A percentile compares a stretch with the other conserved stretches of the same genome.
phyloP scores from a whole-genome alignment of 257 asterid genomes.

The Solanum bulbocastanum region DNA sequence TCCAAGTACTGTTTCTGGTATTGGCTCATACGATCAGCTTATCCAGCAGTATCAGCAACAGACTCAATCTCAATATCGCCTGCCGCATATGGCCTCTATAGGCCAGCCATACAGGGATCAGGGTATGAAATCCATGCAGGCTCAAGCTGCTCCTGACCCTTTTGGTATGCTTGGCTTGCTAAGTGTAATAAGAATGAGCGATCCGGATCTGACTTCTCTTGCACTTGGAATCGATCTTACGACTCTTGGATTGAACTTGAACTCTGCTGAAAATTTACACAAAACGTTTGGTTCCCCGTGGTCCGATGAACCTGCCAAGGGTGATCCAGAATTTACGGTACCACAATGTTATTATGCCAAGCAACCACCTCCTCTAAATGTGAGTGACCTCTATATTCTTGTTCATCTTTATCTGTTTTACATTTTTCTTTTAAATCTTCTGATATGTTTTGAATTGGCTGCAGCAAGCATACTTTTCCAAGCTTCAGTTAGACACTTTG shows the following conservation, averaged over 20 bases:
- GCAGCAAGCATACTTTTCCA: slow-evolving; percentile 87
- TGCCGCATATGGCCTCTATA: slow-evolving; percentile 78
- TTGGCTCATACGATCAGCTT: slow-evolving; percentile 82
- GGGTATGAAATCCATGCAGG: slow-evolving; percentile 63
- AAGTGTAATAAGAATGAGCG: slow-evolving; percentile 79
- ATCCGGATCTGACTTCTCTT: slow-evolving; percentile 82
- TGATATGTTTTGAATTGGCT: slow-evolving; percentile 23
- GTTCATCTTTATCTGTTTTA: neutral
- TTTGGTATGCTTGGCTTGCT: slow-evolving; percentile 88
- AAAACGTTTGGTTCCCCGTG: slow-evolving; percentile 91
- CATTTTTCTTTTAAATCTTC: neutral
- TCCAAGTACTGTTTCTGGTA: slow-evolving; percentile 64
- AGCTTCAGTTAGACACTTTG: slow-evolving; percentile 78
- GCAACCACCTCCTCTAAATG: slow-evolving; percentile 77
- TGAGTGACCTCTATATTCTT: slow-evolving; percentile 24
- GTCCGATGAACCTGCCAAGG: slow-evolving; percentile 94
- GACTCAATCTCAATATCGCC: slow-evolving; percentile 73
- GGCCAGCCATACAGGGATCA: slow-evolving; percentile 88
- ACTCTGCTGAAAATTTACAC: slow-evolving; percentile 80
- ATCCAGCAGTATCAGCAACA: slow-evolving; percentile 91
- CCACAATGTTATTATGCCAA: slow-evolving; percentile 89
- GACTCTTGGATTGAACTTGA: slow-evolving; percentile 88
- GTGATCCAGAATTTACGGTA: slow-evolving; percentile 82
- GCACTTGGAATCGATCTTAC: slow-evolving; percentile 95
- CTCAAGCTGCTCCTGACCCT: slow-evolving; percentile 57